Conservation (phyloP, 768 basidiomycete genomes). For the Pisolithus orientalis region DNA sequence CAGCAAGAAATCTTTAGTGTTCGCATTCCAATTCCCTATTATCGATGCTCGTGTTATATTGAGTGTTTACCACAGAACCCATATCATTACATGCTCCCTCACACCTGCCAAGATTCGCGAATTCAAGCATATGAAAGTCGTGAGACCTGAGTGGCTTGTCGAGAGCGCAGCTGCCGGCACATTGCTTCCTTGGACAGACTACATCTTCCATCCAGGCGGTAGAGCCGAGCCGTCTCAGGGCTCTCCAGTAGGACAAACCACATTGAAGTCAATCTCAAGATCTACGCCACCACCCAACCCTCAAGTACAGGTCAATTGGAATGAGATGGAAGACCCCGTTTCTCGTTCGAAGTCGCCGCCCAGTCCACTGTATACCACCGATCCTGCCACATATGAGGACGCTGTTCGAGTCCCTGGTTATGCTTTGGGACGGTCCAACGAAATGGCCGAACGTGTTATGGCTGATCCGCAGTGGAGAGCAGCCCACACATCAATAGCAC, state of each 20-base stretch:
- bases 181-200: conserved; percentile 79
- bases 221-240: conserved; percentile 48
- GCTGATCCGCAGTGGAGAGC: conserved; percentile 79
- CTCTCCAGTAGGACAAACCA: conserved; percentile 16
- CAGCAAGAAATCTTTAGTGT: conserved; percentile 72
- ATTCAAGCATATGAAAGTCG: conserved; percentile 88
- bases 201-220: conserved; percentile 48
- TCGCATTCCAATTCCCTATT: conserved; percentile 23
- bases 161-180: conserved; percentile 63
- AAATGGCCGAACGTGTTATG: conserved; percentile 72
- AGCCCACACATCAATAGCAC: conserved; percentile 79
- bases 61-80: conserved; percentile 48
- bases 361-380: conserved; percentile 32
- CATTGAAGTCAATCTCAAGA: conserved; percentile 8
- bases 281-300: not conserved
- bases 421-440: conserved; percentile 63
- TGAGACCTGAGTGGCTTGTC: conserved; percentile 81
- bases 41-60: not conserved
- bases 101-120: conserved; percentile 87
- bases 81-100: conserved; percentile 86
- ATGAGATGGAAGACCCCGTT: not conserved
- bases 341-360: conserved; percentile 7
- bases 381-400: conserved; percentile 37
- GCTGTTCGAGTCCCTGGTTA: conserved; percentile 53
- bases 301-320: not conserved